Percentiles rank a stretch among this genome's conserved stretches.
These are phyloP conservation scores for Lactarius indigo DNA, from an alignment of 768 basidiomycete species.

Conservation along the genomic window DNA sequence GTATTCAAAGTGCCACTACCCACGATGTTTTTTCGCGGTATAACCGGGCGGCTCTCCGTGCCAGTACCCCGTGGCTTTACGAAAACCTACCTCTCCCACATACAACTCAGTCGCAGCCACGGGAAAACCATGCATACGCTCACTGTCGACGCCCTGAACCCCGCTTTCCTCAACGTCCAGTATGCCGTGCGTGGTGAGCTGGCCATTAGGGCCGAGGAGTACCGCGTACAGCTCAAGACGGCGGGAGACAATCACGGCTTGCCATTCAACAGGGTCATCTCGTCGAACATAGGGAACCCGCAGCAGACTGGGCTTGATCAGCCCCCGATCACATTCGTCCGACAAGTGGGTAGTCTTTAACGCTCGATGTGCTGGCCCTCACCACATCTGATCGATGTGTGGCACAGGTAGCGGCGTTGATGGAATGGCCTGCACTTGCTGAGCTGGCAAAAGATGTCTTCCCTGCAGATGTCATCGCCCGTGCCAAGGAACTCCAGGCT, in stretches of 20 bases:
- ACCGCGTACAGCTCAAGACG: constrained; percentile 65
- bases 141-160: constrained; percentile 73
- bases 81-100: background rate
- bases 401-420: constrained; percentile 76
- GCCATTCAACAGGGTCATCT: constrained; percentile 87
- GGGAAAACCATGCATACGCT: constrained; percentile 39
- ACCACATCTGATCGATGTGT: background rate
- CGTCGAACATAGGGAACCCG: constrained; percentile 96
- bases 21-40: constrained; percentile 2
- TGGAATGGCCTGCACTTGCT: constrained; percentile 86
- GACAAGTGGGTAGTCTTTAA: constrained; percentile 64
- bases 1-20: background rate
- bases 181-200: constrained; percentile 98
- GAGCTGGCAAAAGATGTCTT: constrained; percentile 74
- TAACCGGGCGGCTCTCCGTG: background rate
- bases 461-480: constrained; percentile 79
- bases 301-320: constrained; percentile 96
- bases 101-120: background rate
- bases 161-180: constrained; percentile 78
- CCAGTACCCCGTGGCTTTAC: constrained; percentile 6
- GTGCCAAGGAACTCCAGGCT: constrained; percentile 72
- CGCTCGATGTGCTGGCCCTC: background rate
- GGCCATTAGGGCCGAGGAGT: constrained; percentile 88
- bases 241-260: constrained; percentile 47
- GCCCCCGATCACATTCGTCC: constrained; percentile 83